These are phyloP conservation scores for Dendrobium huoshanense DNA, from an alignment of 106 monocot species.

Conservation along the genomic window DNA sequence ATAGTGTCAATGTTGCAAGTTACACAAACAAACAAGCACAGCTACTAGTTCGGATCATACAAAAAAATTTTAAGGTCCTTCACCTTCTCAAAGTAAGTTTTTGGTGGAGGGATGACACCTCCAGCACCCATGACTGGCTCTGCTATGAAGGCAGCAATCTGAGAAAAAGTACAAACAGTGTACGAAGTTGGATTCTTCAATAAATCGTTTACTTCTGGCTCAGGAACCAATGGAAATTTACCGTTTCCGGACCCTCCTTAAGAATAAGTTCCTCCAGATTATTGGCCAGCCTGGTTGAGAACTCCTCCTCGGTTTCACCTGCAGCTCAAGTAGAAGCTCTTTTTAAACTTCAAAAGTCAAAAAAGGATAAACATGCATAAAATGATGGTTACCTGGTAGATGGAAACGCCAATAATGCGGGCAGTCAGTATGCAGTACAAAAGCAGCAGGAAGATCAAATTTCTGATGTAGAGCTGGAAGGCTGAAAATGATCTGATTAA, in stretches of 20 bases:
- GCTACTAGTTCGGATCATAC: neutral
- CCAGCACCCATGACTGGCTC: conserved; percentile 99
- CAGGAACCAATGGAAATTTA: conserved; percentile 10
- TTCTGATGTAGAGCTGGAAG: conserved; percentile 93
- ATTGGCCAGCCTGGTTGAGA: conserved; percentile 81
- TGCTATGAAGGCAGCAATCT: conserved; percentile 99
- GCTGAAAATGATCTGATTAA: conserved; percentile 5
- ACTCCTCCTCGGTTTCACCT: conserved; percentile 99
- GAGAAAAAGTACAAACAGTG: neutral
- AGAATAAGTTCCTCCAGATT: conserved; percentile 93
- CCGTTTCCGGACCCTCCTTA: conserved; percentile 96
- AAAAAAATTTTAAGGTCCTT: neutral
- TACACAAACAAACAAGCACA: neutral
- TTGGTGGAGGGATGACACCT: conserved; percentile 94
- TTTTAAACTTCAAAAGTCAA: neutral
- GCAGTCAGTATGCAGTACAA: conserved; percentile 96
- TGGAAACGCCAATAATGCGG: conserved; percentile 98
- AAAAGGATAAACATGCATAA: neutral
- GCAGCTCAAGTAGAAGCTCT: neutral
- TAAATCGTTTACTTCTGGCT: neutral
- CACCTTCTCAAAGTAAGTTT: conserved; percentile 98
- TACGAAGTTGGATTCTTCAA: neutral
- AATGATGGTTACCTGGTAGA: conserved; percentile 56
- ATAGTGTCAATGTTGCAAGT: neutral
- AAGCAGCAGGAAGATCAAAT: conserved; percentile 92